Evolutionary conservation across 2,329 filamentous ascomycete genomes (phyloP).

Genomic region (Fusarium sp.): DNA sequence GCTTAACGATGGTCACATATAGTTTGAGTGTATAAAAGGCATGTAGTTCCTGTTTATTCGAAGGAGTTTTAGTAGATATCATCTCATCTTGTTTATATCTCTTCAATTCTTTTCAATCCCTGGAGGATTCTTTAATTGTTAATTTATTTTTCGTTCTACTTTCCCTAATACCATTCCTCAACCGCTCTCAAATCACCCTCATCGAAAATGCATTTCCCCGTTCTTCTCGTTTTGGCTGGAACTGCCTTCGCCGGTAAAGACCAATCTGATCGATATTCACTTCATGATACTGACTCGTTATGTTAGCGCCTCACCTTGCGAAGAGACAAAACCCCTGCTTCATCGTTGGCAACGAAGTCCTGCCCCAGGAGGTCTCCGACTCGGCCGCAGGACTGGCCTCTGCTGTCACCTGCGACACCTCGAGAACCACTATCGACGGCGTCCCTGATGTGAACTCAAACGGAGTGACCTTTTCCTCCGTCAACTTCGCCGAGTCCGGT

Average conservation of each 20-base stretch:
- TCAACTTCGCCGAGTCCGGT: slow-evolving; percentile 66
- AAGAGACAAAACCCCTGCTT: slow-evolving; percentile 62
- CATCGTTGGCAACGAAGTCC: slow-evolving; percentile 61
- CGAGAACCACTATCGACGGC: slow-evolving; percentile 60
- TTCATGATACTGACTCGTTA: not conserved
- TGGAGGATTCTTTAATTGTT: slow-evolving; percentile 13
- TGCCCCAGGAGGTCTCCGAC: slow-evolving; percentile 63
- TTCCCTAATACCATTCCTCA: not conserved
- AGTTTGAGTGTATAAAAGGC: slow-evolving; percentile 26
- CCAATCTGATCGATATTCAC: not conserved
- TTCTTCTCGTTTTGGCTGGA: slow-evolving; percentile 34
- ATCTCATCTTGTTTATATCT: slow-evolving; percentile 6
- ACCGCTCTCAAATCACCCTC: not conserved
- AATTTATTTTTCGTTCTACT: not conserved
- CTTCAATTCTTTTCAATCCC: slow-evolving; percentile 17
- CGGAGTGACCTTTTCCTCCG: slow-evolving; percentile 61
- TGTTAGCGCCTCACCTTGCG: slow-evolving; percentile 31
- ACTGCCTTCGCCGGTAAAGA: slow-evolving; percentile 38
- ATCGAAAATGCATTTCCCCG: slow-evolving; percentile 36
- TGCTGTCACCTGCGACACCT: slow-evolving; percentile 62
- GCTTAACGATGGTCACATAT: slow-evolving; percentile 20
- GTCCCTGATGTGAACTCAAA: slow-evolving; percentile 69
- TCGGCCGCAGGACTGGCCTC: slow-evolving; percentile 56
- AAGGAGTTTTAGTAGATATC: not conserved
- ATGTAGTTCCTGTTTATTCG: slow-evolving; percentile 1